Base-by-base conservation (phyloP, 2,329 filamentous ascomycete species). In the Aspergillus udagawae region DNA sequence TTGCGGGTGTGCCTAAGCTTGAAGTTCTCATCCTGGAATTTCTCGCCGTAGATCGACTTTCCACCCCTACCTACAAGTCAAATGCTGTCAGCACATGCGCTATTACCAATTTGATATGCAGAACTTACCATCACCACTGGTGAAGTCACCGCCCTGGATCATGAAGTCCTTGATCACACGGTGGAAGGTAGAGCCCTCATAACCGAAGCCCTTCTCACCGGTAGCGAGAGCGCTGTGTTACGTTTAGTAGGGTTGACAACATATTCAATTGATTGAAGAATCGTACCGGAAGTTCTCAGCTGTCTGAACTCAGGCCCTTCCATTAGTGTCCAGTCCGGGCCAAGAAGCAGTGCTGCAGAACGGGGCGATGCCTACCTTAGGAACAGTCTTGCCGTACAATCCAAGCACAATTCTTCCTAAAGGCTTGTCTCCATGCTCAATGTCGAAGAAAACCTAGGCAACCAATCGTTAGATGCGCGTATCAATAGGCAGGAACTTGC, bases 81-180 rank as follows among this genome's bases (percentile, higher is more conserved):
- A n/a, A 21, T 35, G 32, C 8, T 32, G 45, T 67, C 49, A 67
- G 49, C 45, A 59, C 59, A 29, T 12, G 23, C 20, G 35, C 9
- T 48, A 17, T 20, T 48, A 4, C 8, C 8, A 42, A 29, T 17
- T 17, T 21, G 25, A 51, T 1, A 38, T 32, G 28, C 8, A 44
- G 27, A n/a, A 63, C 69, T 60, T 60, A 78, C 76, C 84, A 66
- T 88, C 85, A 49, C 81, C 81, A 28, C 78, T 80, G 63, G 85
- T 88, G 74, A 88, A 87, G 71, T 88, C 85, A 73, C 85, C 86
- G 67, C 85, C 86, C 74, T 88, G 85, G 62, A 88, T 86, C 85
- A 89, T 88, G 76, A 88, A 88, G 60, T 83, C 72, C 75, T 86
- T 85, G 77, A 89, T 88, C 62, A 88, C 84, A 68, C 86, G 84